phyloP scores from a whole-genome alignment of 208 protist species.

The Balamuthia mandrillaris region DNA sequence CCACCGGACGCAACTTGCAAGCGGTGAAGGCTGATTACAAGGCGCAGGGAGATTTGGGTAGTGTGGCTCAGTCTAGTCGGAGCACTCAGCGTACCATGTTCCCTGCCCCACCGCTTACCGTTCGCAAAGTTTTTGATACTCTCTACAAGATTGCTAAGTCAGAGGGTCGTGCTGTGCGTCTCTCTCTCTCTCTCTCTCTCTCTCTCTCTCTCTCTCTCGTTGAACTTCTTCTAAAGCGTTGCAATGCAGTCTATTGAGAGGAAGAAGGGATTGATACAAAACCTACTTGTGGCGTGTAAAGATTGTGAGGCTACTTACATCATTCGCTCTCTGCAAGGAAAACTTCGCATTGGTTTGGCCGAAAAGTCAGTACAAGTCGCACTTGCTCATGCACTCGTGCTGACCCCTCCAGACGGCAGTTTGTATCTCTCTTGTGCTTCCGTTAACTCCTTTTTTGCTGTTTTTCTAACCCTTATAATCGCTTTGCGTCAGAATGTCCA shows the following conservation, averaged over 20 bases:
- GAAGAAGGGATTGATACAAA: slow-evolving; percentile 88
- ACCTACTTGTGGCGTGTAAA: slow-evolving; percentile 82
- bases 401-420: neutral
- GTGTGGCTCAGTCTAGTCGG: slow-evolving; percentile 79
- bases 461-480: no score
- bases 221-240: no score
- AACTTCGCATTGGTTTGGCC: slow-evolving; percentile 91
- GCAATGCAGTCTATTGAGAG: slow-evolving; percentile 56
- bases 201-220: neutral
- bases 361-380: slow-evolving; percentile 90
- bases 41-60: slow-evolving; percentile 89
- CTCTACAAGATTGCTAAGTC: slow-evolving; percentile 87
- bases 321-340: slow-evolving; percentile 89
- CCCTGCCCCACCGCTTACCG: slow-evolving; percentile 83
- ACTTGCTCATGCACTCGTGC: slow-evolving; percentile 67
- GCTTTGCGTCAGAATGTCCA: no score
- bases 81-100: slow-evolving; percentile 76
- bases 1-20: slow-evolving; percentile 78
- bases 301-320: slow-evolving; percentile 91
- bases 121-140: slow-evolving; percentile 81
- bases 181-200: neutral
- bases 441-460: no score
- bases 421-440: no score
- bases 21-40: slow-evolving; percentile 81
- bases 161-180: slow-evolving; percentile 77